Evolutionary conservation across 2,329 filamentous ascomycete species (phyloP), one percentile per base, ranked within the genome.

Genomic region (Fusarium temperatum): DNA sequence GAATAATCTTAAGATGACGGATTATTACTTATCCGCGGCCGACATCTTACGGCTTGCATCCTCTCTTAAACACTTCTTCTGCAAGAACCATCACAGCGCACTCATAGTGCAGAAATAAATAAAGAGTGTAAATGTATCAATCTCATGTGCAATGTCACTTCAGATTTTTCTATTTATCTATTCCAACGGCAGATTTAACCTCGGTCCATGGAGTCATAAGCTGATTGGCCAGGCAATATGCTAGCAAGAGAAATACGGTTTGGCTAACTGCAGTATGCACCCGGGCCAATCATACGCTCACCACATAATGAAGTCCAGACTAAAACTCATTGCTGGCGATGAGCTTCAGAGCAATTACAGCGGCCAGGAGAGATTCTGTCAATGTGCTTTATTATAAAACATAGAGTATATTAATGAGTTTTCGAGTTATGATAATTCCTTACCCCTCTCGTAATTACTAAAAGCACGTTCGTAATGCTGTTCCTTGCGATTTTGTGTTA

Each of bases 281-380:
- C 20, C 5, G 4, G 8, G 8, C 18, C 26, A 48, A 22, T 48
- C 3, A 48, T 8, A 28, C 10, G 13, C 9, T 28, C 5, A 8
- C 9, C 5, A 22, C 18, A 5, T 1, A 17, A 3, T 2, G 3
- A 3, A 17, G 20, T 20, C 26, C 0, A 47, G 24, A 22, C 6
- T 0, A 22, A 28, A 7, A 22, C 4, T 47, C 13, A 20, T 28
- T 3, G 6, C 18, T 1, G 4, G 10, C 28, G 5, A 13, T 3
- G 3, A 30, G 14, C 13, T 12, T 12, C 0, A 30, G 4, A 6
- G 14, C 0, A 20, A 22, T 3, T 7, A 9, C 3, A 8, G 4
- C 15, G 3, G 22, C 22, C 7, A n/a, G 3, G 3, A 4, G n/a
- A 22, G 18, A 26, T 5, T 20, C 12, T 18, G 13, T 20, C 0